Percentiles rank a stretch among this genome's conserved stretches.
Conservation (phyloP, 257 asterid genomes). For the Nicotiana paniculata region DNA sequence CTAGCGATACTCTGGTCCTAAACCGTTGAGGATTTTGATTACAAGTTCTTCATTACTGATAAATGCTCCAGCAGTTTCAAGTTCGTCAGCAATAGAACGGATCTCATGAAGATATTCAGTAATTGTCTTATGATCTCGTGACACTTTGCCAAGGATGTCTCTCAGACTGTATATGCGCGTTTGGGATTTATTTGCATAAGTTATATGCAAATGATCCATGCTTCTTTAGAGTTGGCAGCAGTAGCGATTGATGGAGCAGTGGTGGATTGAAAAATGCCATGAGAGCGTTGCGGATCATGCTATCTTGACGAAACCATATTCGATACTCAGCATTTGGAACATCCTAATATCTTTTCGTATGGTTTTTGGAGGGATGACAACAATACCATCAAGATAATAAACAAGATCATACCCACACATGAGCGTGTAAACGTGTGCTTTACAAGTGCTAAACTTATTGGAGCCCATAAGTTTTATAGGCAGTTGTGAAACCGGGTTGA, state of each 20-base stretch:
- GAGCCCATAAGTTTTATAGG: neutral
- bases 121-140: neutral
- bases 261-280: neutral
- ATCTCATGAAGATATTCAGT: neutral
- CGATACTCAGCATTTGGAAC: neutral
- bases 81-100: neutral
- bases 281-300: neutral
- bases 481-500: neutral
- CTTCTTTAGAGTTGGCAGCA: too few relatives aligned
- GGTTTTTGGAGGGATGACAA: neutral
- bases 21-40: neutral
- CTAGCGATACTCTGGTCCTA: neutral
- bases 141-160: neutral
- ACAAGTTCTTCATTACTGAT: neutral
- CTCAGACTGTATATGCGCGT: neutral
- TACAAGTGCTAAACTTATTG: neutral
- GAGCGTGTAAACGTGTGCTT: neutral
- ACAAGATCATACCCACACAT: neutral
- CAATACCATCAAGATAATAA: neutral
- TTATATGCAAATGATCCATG: neutral
- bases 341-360: neutral
- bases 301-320: neutral
- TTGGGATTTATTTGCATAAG: neutral
- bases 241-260: neutral
- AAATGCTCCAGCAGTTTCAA: neutral